Base-by-base conservation (phyloP, 108 stramenopile genomes). In the Nitzschia sp. region DNA sequence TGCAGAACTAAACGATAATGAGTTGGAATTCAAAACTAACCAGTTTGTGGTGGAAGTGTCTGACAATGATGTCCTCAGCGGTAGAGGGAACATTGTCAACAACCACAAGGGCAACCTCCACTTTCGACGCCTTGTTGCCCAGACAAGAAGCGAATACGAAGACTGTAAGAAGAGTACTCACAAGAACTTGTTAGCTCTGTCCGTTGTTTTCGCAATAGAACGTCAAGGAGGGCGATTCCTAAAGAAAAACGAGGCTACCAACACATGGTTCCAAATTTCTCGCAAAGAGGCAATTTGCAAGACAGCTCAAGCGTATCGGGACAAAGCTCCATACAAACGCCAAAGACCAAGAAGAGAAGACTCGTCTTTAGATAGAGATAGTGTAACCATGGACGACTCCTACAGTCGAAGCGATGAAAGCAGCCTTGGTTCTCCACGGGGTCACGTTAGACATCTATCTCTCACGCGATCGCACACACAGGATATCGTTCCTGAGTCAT, bases 301-400 rank as follows among this genome's bases (percentile, higher is more conserved):
- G 73, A 84, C 83, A 14, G 61, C 69, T 21, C 86, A 87, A 70
- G 83, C 83, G 15, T 65, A 84, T 21, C 67, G 86, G 38, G 86
- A 87, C 19, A 70, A 80, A 22, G 29, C 29, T 5, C 29, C 29
- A 1, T 5, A 34, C 29, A 34, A 34, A 34, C 29, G 29, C 29
- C 29, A 34, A 34, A 34, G 29, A 34, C 29, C 29, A 34, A 34
- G 29, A 34, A 34, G 29, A 34, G 29, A 34, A 34, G 29, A 34
- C 29, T 34, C 29, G 1, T 34, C 29, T 3, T 34, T 34, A 5
- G 29, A 34, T 34, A 34, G 29, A 34, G 29, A 34, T 34, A 34
- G 29, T 5, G 29, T 34, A 34, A 34, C 29, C 29, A 34, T 34
- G 29, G 29, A 34, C 29, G 29, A 34, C 29, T 34, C 29, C 1